Conservation (phyloP, 805 yeast genomes). For the Torulaspora indica region DNA sequence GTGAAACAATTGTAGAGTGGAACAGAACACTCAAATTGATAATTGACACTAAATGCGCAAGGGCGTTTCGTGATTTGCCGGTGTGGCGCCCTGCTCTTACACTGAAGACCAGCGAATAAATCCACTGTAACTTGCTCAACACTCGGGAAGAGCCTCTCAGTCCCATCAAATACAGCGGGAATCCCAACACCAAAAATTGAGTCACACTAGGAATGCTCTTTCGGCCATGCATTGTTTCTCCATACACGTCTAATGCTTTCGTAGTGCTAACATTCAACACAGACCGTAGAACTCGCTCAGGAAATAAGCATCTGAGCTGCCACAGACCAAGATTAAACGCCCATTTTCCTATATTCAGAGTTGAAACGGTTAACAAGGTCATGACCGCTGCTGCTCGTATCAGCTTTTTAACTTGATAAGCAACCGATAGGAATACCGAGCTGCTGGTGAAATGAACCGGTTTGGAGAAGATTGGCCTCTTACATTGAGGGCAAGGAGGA, state of each 20-base stretch:
- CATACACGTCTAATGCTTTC: slow-evolving; percentile 29
- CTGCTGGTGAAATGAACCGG: slow-evolving; percentile 10
- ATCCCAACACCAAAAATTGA: slow-evolving; percentile 20
- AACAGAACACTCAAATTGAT: slow-evolving; percentile 9
- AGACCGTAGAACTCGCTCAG: slow-evolving; percentile 25
- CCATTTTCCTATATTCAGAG: slow-evolving; percentile 20
- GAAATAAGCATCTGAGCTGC: slow-evolving; percentile 29
- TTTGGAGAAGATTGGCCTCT: slow-evolving; percentile 10
- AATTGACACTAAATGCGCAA: slow-evolving; percentile 6
- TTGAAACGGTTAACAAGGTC: slow-evolving; percentile 6
- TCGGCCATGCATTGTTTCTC: slow-evolving; percentile 22
- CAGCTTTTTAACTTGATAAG: slow-evolving; percentile 4
- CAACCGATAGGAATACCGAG: slow-evolving; percentile 6
- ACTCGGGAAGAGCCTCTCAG: slow-evolving; percentile 6
- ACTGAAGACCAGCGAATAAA: slow-evolving; percentile 17
- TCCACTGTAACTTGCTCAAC: slow-evolving; percentile 16
- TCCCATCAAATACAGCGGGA: slow-evolving; percentile 19
- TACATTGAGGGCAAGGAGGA: slow-evolving; percentile 26
- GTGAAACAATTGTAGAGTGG: slow-evolving; percentile 9
- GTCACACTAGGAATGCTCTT: slow-evolving; percentile 18
- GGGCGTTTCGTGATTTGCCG: neutral
- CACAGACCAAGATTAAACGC: slow-evolving; percentile 25
- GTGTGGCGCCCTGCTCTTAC: slow-evolving; percentile 11
- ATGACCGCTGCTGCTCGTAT: slow-evolving; percentile 13
- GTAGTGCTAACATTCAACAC: slow-evolving; percentile 27